These are phyloP conservation scores for Cryptococcus sp. DNA, from an alignment of 1,284 basidiomycete genomes.

Conservation along the genomic window DNA sequence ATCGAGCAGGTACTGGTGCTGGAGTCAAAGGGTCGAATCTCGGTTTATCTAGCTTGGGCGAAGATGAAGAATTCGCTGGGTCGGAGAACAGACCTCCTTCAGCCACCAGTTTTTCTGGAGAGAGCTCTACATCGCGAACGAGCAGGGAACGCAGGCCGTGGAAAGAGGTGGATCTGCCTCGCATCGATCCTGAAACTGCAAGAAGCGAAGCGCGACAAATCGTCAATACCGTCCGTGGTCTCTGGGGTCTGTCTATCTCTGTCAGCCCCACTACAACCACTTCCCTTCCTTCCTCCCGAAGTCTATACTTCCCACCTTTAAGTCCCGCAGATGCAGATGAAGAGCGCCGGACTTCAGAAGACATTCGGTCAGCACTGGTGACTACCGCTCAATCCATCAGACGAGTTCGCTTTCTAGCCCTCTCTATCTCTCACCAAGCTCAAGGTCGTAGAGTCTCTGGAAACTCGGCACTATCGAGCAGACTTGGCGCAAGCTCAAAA, in stretches of 20 bases:
- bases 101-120: background rate
- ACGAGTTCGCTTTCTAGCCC: slow-evolving; percentile 33
- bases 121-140: background rate
- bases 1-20: slow-evolving; percentile 38
- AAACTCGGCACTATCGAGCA: too few relatives aligned
- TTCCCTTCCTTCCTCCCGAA: slow-evolving; percentile 10
- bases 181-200: slow-evolving; percentile 33
- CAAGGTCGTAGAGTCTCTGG: slow-evolving; percentile 16
- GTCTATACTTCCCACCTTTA: slow-evolving; percentile 9
- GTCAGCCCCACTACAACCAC: slow-evolving; percentile 13
- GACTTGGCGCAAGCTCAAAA: slow-evolving; percentile 5
- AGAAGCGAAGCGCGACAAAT: slow-evolving; percentile 32
- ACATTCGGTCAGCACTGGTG: slow-evolving; percentile 21
- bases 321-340: slow-evolving; percentile 1
- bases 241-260: slow-evolving; percentile 25
- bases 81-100: slow-evolving; percentile 22
- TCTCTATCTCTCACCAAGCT: slow-evolving; percentile 19
- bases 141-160: slow-evolving; percentile 32
- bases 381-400: slow-evolving; percentile 40
- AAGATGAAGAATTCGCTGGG: slow-evolving; percentile 31
- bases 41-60: slow-evolving; percentile 20
- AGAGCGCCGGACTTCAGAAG: slow-evolving; percentile 10
- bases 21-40: slow-evolving; percentile 26
- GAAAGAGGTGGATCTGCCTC: slow-evolving; percentile 43
- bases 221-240: slow-evolving; percentile 16